These are phyloP conservation scores for Fusarium camptoceras DNA, from an alignment of 2,329 filamentous ascomycete species.

Conservation along the genomic window DNA sequence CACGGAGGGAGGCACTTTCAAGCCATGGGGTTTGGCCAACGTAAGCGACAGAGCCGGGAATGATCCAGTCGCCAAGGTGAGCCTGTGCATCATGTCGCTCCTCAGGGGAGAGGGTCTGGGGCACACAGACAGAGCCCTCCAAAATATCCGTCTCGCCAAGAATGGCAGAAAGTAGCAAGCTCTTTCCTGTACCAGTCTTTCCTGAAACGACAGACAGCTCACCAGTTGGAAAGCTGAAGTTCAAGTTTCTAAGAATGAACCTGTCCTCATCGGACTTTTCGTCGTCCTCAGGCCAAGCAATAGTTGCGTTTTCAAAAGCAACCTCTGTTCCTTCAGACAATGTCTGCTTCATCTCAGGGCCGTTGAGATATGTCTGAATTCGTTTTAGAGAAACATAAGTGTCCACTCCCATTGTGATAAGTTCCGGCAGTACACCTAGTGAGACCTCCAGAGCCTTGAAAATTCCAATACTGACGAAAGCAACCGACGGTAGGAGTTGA, in stretches of 20 bases:
- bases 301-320: constrained; percentile 73
- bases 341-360: constrained; percentile 70
- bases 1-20: constrained; percentile 81
- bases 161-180: constrained; percentile 77
- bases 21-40: constrained; percentile 88
- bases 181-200: constrained; percentile 83
- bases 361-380: constrained; percentile 76
- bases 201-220: constrained; percentile 81
- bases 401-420: constrained; percentile 77
- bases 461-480: constrained; percentile 81
- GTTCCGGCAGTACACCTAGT: constrained; percentile 76
- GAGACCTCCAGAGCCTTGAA: constrained; percentile 80
- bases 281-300: constrained; percentile 80
- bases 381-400: constrained; percentile 78
- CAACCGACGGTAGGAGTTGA: constrained; percentile 75
- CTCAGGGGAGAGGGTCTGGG: constrained; percentile 60
- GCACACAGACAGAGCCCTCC: constrained; percentile 69
- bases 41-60: constrained; percentile 76
- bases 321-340: constrained; percentile 69
- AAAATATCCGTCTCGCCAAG: constrained; percentile 81
- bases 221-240: constrained; percentile 73
- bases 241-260: constrained; percentile 74
- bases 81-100: constrained; percentile 73
- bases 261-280: constrained; percentile 66
- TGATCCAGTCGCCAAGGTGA: constrained; percentile 73